Conservation (phyloP, 768 basidiomycete species). For the Podaxis sp. region DNA sequence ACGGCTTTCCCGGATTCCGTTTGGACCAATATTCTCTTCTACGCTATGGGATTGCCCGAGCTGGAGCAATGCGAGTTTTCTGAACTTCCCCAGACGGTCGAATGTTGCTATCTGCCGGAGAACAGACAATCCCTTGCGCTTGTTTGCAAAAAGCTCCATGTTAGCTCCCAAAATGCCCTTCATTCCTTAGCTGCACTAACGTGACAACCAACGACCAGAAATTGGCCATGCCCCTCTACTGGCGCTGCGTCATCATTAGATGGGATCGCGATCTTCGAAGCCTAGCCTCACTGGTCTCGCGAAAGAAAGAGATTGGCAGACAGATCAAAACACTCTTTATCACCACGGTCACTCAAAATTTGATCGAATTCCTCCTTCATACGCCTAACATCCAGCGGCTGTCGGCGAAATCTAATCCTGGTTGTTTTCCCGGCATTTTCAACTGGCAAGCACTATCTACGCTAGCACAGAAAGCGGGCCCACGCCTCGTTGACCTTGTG, state of each 20-base stretch:
- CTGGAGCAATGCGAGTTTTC: background rate
- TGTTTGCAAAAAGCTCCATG: slow-evolving; percentile 3
- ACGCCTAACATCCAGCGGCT: background rate
- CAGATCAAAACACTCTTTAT: background rate
- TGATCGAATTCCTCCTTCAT: background rate
- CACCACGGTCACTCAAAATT: background rate
- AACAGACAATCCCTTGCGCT: background rate
- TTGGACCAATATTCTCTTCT: slow-evolving; percentile 3
- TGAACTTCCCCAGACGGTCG: background rate
- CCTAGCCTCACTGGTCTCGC: background rate
- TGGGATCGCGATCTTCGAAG: background rate
- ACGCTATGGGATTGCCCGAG: slow-evolving; percentile 1
- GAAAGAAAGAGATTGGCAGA: background rate
- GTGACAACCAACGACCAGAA: background rate
- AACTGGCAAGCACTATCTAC: background rate
- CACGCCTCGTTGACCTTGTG: background rate
- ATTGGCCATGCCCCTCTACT: slow-evolving; percentile 2
- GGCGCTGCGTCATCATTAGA: background rate
- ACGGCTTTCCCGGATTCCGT: background rate
- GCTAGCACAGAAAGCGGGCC: background rate
- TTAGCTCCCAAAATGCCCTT: background rate
- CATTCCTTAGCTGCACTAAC: background rate
- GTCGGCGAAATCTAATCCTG: background rate
- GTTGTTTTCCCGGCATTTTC: background rate
- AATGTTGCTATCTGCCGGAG: background rate